Base-by-base conservation (phyloP, 1,284 basidiomycete species). In the Microbotryomycetes sp. region DNA sequence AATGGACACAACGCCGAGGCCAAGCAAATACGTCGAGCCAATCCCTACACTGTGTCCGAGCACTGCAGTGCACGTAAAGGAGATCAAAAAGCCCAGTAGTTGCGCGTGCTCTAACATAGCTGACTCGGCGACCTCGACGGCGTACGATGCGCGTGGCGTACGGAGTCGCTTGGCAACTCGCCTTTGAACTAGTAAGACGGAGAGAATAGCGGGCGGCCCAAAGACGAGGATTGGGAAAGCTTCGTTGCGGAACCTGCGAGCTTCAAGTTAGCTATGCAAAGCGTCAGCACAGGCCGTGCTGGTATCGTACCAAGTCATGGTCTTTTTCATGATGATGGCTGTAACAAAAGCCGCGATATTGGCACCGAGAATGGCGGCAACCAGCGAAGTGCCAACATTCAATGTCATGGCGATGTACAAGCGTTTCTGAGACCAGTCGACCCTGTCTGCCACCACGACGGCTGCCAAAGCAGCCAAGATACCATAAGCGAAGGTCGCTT, bases 301-400 rank as follows among this genome's bases (percentile, higher is more conserved):
- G 51, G 47, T 54, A 57, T 29, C 71, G 48, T 52, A 77, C 75
- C 76, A 78, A 45, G 71, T 73, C 62, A 75, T 74, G 62, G 74
- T 80, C 73, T 83, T 86, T 11, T 82, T 80, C n/a, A 91, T 73
- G 0, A 83, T 79, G 18, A 75, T 73, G 16, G 78, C 75, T 84
- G 97, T 88, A 23, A 88, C 64, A 1, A 84, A 73, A 0, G 93
- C 96, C 0, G 89, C 81, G 0, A 81, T 61, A 69, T 94, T 93
- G 2, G 87, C 84, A 1, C 79, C 76, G 1, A 88, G 51, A 1
- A 91, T 48, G 0, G 77, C 78, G 2, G 73, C 74, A 6, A 81
- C 28, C 35, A 81, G 57, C 59, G 13, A 62, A 45, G 27, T 71
- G 68, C 23, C 62, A 66, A 11, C 51, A 27, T 64, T 57, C 18